These are phyloP conservation scores for Albugo laibachii DNA, from an alignment of 352 stramenopile species.

Conservation along the genomic window DNA sequence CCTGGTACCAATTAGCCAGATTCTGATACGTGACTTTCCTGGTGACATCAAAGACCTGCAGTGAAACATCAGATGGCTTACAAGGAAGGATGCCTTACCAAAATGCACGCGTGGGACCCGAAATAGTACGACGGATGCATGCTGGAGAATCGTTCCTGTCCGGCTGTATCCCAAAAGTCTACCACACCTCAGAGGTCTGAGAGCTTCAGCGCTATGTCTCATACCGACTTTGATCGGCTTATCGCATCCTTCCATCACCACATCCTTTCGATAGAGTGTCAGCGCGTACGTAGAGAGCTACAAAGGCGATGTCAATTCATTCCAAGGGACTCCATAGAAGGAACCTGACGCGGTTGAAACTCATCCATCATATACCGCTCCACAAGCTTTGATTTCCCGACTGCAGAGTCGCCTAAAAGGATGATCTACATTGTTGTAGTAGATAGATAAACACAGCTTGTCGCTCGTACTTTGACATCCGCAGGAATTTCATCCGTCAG, in stretches of 20 bases:
- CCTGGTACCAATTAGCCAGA: conserved; percentile 79
- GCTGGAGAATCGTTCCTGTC: conserved; percentile 88
- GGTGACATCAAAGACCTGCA: conserved; percentile 87
- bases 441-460: no score
- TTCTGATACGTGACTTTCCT: conserved; percentile 91
- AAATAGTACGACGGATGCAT: conserved; percentile 95
- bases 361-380: conserved; percentile 93
- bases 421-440: conserved; percentile 82
- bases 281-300: conserved; percentile 90
- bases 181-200: no score
- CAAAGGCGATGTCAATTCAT: neutral
- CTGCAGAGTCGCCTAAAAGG: conserved; percentile 85
- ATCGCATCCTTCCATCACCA: conserved; percentile 37
- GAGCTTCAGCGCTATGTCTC: neutral
- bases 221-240: conserved; percentile 43
- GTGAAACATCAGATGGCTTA: neutral
- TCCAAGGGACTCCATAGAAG: neutral
- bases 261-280: conserved; percentile 86
- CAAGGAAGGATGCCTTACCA: conserved; percentile 18
- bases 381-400: conserved; percentile 91
- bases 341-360: conserved; percentile 80
- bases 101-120: conserved; percentile 83
- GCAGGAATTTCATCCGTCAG: no score
- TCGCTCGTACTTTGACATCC: no score
- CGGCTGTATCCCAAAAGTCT: conserved; percentile 94